phyloP scores from a whole-genome alignment of 2,329 filamentous ascomycete species.

The Capronia americana region DNA sequence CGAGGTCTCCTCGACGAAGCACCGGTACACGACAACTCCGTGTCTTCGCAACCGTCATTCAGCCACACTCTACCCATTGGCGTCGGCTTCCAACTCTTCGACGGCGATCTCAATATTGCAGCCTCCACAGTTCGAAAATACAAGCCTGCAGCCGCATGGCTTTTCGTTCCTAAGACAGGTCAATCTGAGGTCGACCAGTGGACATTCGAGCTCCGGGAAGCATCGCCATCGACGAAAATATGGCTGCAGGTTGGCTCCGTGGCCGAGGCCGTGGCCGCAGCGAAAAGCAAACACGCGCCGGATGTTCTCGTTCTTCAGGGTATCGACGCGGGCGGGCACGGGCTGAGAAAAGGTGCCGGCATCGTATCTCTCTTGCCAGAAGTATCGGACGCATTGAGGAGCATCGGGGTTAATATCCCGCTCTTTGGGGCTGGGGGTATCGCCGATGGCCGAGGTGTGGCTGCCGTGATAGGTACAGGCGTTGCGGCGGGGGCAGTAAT shows the following conservation, averaged over 20 bases:
- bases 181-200: conserved; percentile 48
- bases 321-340: conserved; percentile 61
- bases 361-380: conserved; percentile 59
- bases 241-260: conserved; percentile 61
- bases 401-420: conserved; percentile 44
- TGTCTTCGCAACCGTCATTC: conserved; percentile 9
- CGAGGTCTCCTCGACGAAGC: conserved; percentile 35
- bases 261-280: conserved; percentile 52
- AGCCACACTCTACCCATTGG: conserved; percentile 45
- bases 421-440: conserved; percentile 62
- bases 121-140: conserved; percentile 42
- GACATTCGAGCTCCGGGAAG: conserved; percentile 51
- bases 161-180: conserved; percentile 44
- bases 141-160: conserved; percentile 47
- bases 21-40: not conserved
- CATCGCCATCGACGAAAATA: conserved; percentile 51
- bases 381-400: conserved; percentile 50
- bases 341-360: conserved; percentile 52
- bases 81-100: conserved; percentile 49
- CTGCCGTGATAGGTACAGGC: conserved; percentile 58
- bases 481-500: conserved; percentile 60
- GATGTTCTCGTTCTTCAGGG: conserved; percentile 62
- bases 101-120: conserved; percentile 17
- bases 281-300: conserved; percentile 44
- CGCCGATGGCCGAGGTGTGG: conserved; percentile 57